Base-by-base conservation (phyloP, 179 eudicot genomes). In the Pouteria campechiana region DNA sequence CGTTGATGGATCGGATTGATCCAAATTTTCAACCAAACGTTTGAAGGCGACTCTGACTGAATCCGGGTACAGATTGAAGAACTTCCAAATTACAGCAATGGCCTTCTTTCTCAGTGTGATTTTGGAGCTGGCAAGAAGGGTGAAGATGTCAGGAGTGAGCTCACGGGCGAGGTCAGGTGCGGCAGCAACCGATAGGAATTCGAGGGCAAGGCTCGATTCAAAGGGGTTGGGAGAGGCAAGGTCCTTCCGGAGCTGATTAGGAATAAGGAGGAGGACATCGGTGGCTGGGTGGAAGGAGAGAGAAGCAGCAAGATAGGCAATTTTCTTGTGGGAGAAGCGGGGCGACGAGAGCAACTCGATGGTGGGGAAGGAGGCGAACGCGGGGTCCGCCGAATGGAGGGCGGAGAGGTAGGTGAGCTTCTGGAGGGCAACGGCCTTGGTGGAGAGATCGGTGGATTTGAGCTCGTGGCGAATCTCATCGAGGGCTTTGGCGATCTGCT, bases 21-120 rank as follows among this genome's bases (percentile, higher is more conserved):
- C 97, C 12, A 89, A 57, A 73, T 70, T 76, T 56, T 89, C 97
- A 25, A 89, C 97, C 37, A 89, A 60, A 22, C 86, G 49, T 69
- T 81, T 89, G 37, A 89, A 89, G 63, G 90, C 85, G 31, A 89
- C 87, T 63, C 86, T 70, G 46, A 89, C 89, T 0, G 84, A 61
- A 66, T 89, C 95, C 3, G 95, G 87, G 49, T 76, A 81, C 41
- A 51, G 53, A 9, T 30, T 46, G 42, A 85, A 89, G 57, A 89
- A 60, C 54, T 69, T 74, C 60, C 81, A 63, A 50, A 67, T 15
- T 6, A 75, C 57, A 1, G 85, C 75, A 23, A 79, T 61, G 0
- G 84, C 95, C 41, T 75, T 86, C 64, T 86, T 89, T 29, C 70
- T 76, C 20, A 86, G 71, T 54, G 57, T 65, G 23, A 8, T 14